Percentiles rank a stretch among this genome's conserved stretches.
phyloP scores from a whole-genome alignment of 2,329 filamentous ascomycete species.

The Juglanconis juglandina region DNA sequence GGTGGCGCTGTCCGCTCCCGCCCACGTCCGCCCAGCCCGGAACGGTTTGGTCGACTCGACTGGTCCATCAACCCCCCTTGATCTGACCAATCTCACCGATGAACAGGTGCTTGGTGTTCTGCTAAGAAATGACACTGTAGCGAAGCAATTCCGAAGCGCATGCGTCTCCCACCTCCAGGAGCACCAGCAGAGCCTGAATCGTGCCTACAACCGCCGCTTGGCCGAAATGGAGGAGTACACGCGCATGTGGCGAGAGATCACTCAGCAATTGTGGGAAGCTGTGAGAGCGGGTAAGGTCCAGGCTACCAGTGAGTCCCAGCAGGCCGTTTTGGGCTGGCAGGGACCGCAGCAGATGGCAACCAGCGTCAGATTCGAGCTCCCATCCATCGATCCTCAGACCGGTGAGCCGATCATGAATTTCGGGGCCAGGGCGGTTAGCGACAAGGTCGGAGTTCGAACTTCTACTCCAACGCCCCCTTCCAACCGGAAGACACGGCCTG shows the following conservation, averaged over 20 bases:
- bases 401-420: background rate
- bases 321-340: background rate
- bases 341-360: background rate
- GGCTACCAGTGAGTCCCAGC: background rate
- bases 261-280: conserved; percentile 1
- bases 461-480: background rate
- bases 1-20: too few species aligned
- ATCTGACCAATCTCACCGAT: background rate
- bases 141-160: background rate
- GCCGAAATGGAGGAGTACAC: conserved; percentile 5
- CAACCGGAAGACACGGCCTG: background rate
- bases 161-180: conserved; percentile 1
- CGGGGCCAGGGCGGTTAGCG: background rate
- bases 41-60: background rate
- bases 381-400: background rate
- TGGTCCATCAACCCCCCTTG: background rate
- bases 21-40: too few species aligned
- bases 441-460: background rate
- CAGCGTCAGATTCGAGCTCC: background rate
- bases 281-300: background rate
- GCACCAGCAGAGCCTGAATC: background rate
- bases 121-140: background rate
- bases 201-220: background rate
- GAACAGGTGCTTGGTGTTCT: conserved; percentile 5
- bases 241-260: conserved; percentile 1